These are phyloP conservation scores for Monascus purpureus DNA, from an alignment of 495 filamentous ascomycete genomes.

Conservation along the genomic window DNA sequence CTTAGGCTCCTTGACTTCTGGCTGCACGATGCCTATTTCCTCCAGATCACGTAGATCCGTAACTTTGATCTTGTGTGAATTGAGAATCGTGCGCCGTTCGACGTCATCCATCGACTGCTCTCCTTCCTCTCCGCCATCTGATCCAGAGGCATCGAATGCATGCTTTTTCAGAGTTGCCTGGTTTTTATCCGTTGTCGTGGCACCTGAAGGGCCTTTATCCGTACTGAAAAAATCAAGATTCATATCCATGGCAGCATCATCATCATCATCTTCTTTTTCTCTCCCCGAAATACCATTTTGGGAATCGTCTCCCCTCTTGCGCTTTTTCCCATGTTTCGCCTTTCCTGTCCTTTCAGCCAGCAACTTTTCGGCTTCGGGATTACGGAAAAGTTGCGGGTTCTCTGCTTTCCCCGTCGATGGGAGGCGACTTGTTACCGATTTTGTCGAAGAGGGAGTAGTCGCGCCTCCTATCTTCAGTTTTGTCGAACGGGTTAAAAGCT, in stretches of 20 bases:
- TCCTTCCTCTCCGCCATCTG: slow-evolving; percentile 5
- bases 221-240: slow-evolving; percentile 28
- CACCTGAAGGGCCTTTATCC: slow-evolving; percentile 11
- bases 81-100: slow-evolving; percentile 59
- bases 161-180: slow-evolving; percentile 7
- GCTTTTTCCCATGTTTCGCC: slow-evolving; percentile 23
- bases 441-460: slow-evolving; percentile 6
- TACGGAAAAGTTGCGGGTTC: slow-evolving; percentile 41
- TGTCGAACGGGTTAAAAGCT: slow-evolving; percentile 37
- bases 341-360: slow-evolving; percentile 6
- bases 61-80: slow-evolving; percentile 77
- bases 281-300: slow-evolving; percentile 4
- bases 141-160: slow-evolving; percentile 9
- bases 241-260: slow-evolving; percentile 12
- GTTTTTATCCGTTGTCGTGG: slow-evolving; percentile 6
- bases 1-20: slow-evolving; percentile 31
- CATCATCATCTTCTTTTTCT: slow-evolving; percentile 6
- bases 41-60: slow-evolving; percentile 45
- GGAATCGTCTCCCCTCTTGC: slow-evolving; percentile 16
- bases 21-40: slow-evolving; percentile 20
- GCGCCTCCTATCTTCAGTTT: slow-evolving; percentile 28
- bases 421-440: slow-evolving; percentile 14
- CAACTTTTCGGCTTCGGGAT: slow-evolving; percentile 18
- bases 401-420: slow-evolving; percentile 36
- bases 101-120: slow-evolving; percentile 37